A percentile compares a stretch with the other conserved stretches of the same genome.
phyloP scores from a whole-genome alignment of 495 filamentous ascomycete genomes.

The Achaetomiella virescens region DNA sequence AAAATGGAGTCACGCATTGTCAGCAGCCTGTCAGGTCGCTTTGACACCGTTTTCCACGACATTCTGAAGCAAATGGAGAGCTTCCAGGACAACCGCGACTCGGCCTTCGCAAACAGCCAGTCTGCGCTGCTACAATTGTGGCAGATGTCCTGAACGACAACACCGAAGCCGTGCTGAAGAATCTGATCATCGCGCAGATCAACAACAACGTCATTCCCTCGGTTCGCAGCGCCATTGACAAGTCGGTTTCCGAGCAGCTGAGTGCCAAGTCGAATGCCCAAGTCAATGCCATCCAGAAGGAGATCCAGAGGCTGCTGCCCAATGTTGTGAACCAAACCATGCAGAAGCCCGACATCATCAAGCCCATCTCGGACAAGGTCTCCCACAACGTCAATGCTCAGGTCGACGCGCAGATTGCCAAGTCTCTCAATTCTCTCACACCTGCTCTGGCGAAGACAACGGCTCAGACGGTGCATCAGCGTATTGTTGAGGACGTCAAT shows the following conservation, averaged over 20 bases:
- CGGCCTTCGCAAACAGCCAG: constrained; percentile 33
- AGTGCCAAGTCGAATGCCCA: constrained; percentile 40
- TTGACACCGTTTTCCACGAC: constrained; percentile 38
- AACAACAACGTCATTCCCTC: constrained; percentile 55
- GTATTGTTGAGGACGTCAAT: constrained; percentile 27
- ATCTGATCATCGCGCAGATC: constrained; percentile 63
- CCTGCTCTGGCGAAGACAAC: constrained; percentile 56
- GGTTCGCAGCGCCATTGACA: constrained; percentile 40
- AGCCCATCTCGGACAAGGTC: constrained; percentile 64
- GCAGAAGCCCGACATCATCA: constrained; percentile 62
- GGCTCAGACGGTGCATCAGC: constrained; percentile 55
- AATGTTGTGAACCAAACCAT: constrained; percentile 48
- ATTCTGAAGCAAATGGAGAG: constrained; percentile 35
- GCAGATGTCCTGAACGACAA: constrained; percentile 85
- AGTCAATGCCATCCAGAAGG: constrained; percentile 52
- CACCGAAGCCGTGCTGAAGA: constrained; percentile 70
- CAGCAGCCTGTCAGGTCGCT: constrained; percentile 37
- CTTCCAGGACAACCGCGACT: constrained; percentile 28
- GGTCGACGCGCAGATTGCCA: constrained; percentile 62
- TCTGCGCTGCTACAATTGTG: constrained; percentile 69
- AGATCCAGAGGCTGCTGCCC: constrained; percentile 48
- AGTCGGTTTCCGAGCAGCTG: constrained; percentile 41
- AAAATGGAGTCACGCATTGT: constrained; percentile 43
- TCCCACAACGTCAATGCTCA: constrained; percentile 56
- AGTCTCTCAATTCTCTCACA: constrained; percentile 55